Evolutionary conservation across 2,329 filamentous ascomycete species (phyloP).

Genomic region (Venturia asperata): DNA sequence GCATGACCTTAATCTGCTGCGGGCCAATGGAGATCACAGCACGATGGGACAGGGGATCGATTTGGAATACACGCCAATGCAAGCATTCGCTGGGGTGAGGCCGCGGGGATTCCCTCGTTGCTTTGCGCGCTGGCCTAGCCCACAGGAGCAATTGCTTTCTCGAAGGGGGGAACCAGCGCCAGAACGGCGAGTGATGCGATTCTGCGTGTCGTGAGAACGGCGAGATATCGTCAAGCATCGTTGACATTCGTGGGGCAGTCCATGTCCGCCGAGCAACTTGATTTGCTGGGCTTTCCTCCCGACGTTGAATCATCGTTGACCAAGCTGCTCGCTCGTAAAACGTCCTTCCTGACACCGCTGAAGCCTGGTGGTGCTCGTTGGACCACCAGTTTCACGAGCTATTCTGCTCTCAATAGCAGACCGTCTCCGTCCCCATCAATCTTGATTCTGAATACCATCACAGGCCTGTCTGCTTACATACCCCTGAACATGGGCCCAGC

Average conservation of each 20-base stretch:
- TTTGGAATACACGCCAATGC: background rate
- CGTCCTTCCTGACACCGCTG: constrained; percentile 1
- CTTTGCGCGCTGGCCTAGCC: background rate
- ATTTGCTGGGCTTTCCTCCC: constrained; percentile 7
- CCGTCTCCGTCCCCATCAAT: too few relatives aligned
- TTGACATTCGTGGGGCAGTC: background rate
- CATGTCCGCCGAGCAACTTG: background rate
- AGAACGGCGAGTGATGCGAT: constrained; percentile 5
- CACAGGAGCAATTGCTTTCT: background rate
- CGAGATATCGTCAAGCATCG: constrained; percentile 10
- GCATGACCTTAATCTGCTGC: constrained; percentile 7
- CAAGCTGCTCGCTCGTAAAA: background rate
- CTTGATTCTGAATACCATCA: background rate
- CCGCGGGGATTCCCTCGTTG: background rate
- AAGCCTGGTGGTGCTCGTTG: background rate
- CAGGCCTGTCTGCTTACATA: background rate
- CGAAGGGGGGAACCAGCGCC: background rate
- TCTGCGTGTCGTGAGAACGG: background rate
- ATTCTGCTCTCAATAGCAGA: background rate
- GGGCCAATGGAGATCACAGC: background rate
- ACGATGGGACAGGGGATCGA: background rate
- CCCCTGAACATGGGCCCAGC: background rate
- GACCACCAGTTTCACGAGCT: background rate
- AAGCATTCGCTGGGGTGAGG: background rate
- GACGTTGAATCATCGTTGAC: background rate